Base-by-base conservation (phyloP, 257 asterid species). In the Nicotiana otophora region DNA sequence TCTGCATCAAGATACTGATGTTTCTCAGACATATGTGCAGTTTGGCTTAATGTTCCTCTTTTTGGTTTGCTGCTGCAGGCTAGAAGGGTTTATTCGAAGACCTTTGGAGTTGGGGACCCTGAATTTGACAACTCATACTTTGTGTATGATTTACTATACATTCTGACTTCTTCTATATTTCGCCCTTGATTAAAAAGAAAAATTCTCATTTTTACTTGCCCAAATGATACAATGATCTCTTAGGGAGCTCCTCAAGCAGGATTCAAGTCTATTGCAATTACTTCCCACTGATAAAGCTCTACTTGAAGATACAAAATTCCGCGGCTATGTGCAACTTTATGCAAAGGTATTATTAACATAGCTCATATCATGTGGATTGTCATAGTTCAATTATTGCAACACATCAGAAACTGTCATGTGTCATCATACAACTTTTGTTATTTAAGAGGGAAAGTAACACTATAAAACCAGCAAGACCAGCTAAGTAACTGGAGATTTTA, bases 81-180 rank as follows among this genome's bases (percentile, higher is more conserved):
- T 7, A 28, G 95, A 77, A 92, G 85, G 82, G 97, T 94, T 64
- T 97, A 93, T 77, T 83, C 46, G 10, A 96, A 90, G 51, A 88
- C 95, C 76, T 90, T 95, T 57, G 97, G 93, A 69, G 93, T 91
- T 82, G 94, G 90, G 34, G 97, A 94, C 77, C 91, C 97, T 33
- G 91, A 90, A 89, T 95, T 95, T 55, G 98, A 94, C 88, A 89
- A 94, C 79, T 88, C 95, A 23, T 94, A 91, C 86, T 94, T 90
- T 70, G 77, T 70, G 99, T 95, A 91, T 86, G 95, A 81, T 80
- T 39, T 63, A 62, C 51, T 30, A 19, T 9, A 46, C 48, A 74
- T 1, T 23, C 20, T 36, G 33, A 48, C 23, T 28, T 39, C n/a
- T 30, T 69, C 53, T 67, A 78, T 69, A 8, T 83, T 60, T 36